Base-by-base conservation (phyloP, 2,329 filamentous ascomycete species). In the Colletotrichum caudatum region DNA sequence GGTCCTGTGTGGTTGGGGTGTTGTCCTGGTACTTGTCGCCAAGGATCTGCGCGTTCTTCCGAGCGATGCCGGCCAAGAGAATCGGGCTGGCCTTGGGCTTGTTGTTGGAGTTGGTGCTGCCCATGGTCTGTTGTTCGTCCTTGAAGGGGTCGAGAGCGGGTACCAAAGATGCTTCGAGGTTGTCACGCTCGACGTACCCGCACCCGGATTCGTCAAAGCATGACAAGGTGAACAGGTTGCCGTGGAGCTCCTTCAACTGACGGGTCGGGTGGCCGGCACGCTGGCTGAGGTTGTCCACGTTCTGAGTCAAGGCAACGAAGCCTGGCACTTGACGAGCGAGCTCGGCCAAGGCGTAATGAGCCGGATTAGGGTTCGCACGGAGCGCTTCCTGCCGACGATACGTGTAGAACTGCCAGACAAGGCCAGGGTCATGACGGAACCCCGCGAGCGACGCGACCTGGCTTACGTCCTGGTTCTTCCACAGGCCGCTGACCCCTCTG, bases 401-500 rank as follows among this genome's bases (percentile, higher is more conserved):
- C 76, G 82, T 87, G 82, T 92, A 92, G 78, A 92, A 92, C 74
- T 92, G 90, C 91, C 91, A 93, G n/a, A 92, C 90, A 5, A 92
- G 81, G 4, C 84, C 89, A 1, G 91, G 90, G 73, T 91, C 84
- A 16, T 78, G 78, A 20, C 82, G 78, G 76, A 92, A 93, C 2
- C 90, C 90, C 64, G 87, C 84, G 16, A 89, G 89, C 0, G 89
- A 91, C 3, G 91, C 90, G 8, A 92, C 81, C 29, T 82, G 81
- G 8, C 81, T 87, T 11, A 89, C 88, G 76, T 91, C 87, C 75
- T 91, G 87, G 5, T 85, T 88, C 71, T 89, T 82, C 90, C 91
- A 93, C 26, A 92, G 80, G 4, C 90, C 90, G 7, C 89, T 89
- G 4, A 87, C 87, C 8, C 90, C 90, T 75, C 91, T 83, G 76